Evolutionary conservation across 2,329 filamentous ascomycete species (phyloP).

Genomic region (Aureobasidium sp.): DNA sequence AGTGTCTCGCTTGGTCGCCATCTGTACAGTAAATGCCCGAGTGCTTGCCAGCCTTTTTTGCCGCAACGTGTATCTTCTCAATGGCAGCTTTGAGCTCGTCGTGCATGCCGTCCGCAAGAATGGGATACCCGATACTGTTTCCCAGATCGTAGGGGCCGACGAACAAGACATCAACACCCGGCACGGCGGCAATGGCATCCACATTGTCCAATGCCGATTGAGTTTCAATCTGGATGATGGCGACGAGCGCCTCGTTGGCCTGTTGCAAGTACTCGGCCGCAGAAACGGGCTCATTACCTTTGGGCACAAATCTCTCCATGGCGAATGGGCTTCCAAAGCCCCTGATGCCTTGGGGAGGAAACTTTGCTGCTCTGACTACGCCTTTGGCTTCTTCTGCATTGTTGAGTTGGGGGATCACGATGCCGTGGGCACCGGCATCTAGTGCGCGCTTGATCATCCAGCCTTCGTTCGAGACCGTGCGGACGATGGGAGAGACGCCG

Average conservation of each 20-base stretch:
- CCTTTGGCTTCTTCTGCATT: slow-evolving; percentile 47
- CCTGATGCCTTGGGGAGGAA: slow-evolving; percentile 48
- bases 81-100: slow-evolving; percentile 47
- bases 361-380: slow-evolving; percentile 48
- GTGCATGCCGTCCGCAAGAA: slow-evolving; percentile 41
- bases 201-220: slow-evolving; percentile 34
- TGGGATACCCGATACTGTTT: slow-evolving; percentile 51
- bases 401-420: slow-evolving; percentile 49
- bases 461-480: slow-evolving; percentile 50
- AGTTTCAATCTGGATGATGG: slow-evolving; percentile 45
- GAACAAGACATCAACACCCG: slow-evolving; percentile 48
- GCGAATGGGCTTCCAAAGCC: slow-evolving; percentile 52
- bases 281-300: slow-evolving; percentile 23
- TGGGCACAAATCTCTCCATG: slow-evolving; percentile 27
- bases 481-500: slow-evolving; percentile 38
- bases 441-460: slow-evolving; percentile 59
- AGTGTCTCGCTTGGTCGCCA: slow-evolving; percentile 46
- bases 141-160: slow-evolving; percentile 52
- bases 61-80: slow-evolving; percentile 44
- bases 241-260: slow-evolving; percentile 48
- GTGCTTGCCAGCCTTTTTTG: slow-evolving; percentile 46
- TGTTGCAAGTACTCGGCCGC: slow-evolving; percentile 45
- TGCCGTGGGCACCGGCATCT: slow-evolving; percentile 53
- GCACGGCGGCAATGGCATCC: slow-evolving; percentile 45
- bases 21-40: slow-evolving; percentile 49